Evolutionary conservation across 805 yeast genomes (phyloP).

Genomic region (Nakazawaea pomicola): DNA sequence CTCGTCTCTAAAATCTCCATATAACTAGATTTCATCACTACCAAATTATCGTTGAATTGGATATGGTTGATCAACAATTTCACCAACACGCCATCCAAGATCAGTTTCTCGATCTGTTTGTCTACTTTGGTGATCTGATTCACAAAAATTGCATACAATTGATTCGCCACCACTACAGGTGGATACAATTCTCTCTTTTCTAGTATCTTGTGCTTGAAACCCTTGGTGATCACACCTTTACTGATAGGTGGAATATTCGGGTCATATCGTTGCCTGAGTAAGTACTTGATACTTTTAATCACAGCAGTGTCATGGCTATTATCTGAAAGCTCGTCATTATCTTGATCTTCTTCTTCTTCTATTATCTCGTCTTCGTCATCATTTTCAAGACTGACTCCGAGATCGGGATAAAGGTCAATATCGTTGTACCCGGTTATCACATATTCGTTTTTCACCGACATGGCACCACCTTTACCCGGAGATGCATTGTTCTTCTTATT

Average conservation of each 20-base stretch:
- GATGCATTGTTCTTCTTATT: neutral
- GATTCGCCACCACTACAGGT: slow-evolving; percentile 34
- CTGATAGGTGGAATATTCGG: slow-evolving; percentile 16
- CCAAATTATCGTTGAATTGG: slow-evolving; percentile 39
- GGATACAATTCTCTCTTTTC: slow-evolving; percentile 26
- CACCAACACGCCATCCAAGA: slow-evolving; percentile 31
- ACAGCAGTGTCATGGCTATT: slow-evolving; percentile 5
- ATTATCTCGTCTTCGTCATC: slow-evolving; percentile 1
- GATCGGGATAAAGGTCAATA: slow-evolving; percentile 5
- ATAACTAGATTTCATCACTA: slow-evolving; percentile 23
- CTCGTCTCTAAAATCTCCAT: slow-evolving; percentile 12
- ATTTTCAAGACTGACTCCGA: neutral
- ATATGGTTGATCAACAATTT: slow-evolving; percentile 31
- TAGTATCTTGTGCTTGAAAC: slow-evolving; percentile 17
- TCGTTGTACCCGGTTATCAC: slow-evolving; percentile 9
- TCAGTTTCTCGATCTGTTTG: slow-evolving; percentile 32
- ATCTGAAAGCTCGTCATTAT: too few species aligned
- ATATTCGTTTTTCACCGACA: neutral
- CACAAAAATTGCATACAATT: slow-evolving; percentile 43
- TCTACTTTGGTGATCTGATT: slow-evolving; percentile 48
- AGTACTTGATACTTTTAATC: slow-evolving; percentile 16
- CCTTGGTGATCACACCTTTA: slow-evolving; percentile 20
- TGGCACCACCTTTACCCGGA: neutral
- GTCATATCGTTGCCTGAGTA: slow-evolving; percentile 19
- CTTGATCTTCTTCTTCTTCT: slow-evolving; percentile 3